These are phyloP conservation scores for Spathaspora gorwiae DNA, from an alignment of 805 yeast genomes.

Conservation along the genomic window DNA sequence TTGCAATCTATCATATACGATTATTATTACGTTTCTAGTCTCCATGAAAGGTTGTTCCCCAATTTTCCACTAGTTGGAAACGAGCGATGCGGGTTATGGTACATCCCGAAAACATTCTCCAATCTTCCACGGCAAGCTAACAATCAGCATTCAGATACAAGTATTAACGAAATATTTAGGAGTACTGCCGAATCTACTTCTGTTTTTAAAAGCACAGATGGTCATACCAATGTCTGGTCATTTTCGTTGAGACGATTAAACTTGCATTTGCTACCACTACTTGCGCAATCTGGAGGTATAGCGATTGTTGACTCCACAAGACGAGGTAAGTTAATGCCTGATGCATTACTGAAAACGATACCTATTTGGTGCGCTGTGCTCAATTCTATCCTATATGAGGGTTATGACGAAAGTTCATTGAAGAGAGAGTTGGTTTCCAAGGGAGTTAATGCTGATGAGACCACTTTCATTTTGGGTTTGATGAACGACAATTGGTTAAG, in stretches of 20 bases:
- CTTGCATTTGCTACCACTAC: conserved; percentile 56
- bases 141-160: background rate
- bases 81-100: conserved; percentile 88
- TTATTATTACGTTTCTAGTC: conserved; percentile 41
- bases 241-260: conserved; percentile 73
- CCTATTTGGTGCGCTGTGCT: conserved; percentile 91
- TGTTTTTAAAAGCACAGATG: conserved; percentile 89
- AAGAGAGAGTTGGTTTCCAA: background rate
- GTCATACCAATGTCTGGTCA: conserved; percentile 78
- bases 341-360: conserved; percentile 77
- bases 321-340: conserved; percentile 81
- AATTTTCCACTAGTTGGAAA: conserved; percentile 57
- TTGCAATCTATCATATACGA: conserved; percentile 71
- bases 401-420: background rate
- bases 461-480: conserved; percentile 1
- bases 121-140: background rate
- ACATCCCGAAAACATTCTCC: conserved; percentile 43
- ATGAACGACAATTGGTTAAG: conserved; percentile 9
- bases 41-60: conserved; percentile 7
- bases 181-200: conserved; percentile 38
- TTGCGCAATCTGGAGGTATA: conserved; percentile 42
- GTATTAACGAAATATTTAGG: background rate
- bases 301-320: conserved; percentile 80
- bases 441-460: conserved; percentile 7
- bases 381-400: conserved; percentile 48